These are phyloP conservation scores for Ustilago trichophora DNA, from an alignment of 1,284 basidiomycete genomes.

Conservation along the genomic window DNA sequence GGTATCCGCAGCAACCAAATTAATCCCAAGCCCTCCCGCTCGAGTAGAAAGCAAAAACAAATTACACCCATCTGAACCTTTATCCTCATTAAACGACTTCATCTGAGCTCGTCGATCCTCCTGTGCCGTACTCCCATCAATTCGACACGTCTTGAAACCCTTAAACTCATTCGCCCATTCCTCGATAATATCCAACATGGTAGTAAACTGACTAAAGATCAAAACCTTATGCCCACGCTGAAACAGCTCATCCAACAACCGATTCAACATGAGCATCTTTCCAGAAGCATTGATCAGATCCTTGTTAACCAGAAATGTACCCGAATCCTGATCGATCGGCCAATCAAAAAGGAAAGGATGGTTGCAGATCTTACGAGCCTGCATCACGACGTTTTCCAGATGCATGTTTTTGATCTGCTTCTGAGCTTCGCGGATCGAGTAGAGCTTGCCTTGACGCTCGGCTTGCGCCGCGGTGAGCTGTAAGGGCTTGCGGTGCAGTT, in stretches of 20 bases:
- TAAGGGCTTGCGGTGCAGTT: conserved; percentile 19
- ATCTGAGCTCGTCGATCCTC: conserved; percentile 85
- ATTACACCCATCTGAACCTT: conserved; percentile 73
- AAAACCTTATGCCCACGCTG: conserved; percentile 85
- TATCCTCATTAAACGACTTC: conserved; percentile 82
- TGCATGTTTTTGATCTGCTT: conserved; percentile 89
- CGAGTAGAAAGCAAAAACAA: conserved; percentile 91
- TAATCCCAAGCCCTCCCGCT: conserved; percentile 86
- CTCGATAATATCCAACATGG: conserved; percentile 92
- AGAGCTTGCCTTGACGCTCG: conserved; percentile 54
- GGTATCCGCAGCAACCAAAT: conserved; percentile 85
- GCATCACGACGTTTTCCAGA: conserved; percentile 93
- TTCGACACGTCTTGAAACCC: conserved; percentile 82
- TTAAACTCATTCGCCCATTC: conserved; percentile 71
- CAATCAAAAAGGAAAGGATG: conserved; percentile 94
- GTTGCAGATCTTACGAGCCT: conserved; percentile 78
- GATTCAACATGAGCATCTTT: conserved; percentile 95
- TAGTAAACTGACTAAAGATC: conserved; percentile 80
- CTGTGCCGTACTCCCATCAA: conserved; percentile 84
- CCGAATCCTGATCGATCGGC: conserved; percentile 76
- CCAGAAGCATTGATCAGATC: conserved; percentile 85
- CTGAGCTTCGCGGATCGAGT: conserved; percentile 62
- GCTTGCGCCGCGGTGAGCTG: conserved; percentile 34
- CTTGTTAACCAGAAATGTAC: conserved; percentile 68
- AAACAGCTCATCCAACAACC: conserved; percentile 86